Base-by-base conservation (phyloP, 176 grass and related monocot species). In the Zea luxurians region DNA sequence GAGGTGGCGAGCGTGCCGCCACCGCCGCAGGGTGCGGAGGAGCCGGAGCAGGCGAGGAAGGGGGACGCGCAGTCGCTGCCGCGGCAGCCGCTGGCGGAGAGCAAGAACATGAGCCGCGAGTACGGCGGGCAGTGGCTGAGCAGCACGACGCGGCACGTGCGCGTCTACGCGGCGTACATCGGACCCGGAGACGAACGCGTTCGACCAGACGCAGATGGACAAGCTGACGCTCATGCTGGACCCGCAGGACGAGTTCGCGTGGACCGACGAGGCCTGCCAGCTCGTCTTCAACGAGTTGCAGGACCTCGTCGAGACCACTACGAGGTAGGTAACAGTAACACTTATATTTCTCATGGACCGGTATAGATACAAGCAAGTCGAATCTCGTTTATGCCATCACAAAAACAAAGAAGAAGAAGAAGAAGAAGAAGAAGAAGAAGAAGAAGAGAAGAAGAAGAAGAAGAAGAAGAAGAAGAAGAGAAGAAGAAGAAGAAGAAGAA, bases 201-300 rank as follows among this genome's bases (percentile, higher is more conserved):
- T 98, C 87, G 95, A 98, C 87, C 95, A 98, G 89, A 92, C 91
- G 35, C 95, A 94, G 87, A 90, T 90, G 87, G 95, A 94, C 86
- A 98, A 94, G 92, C 89, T 94, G 41, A 98, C 95, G 55, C 89
- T 98, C 76, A 40, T 98, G 17, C 91, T 98, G 48, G 91, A 98
- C 71, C 91, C 95, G 1, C 77, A 80, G 70, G 77, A 94, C 62
- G 95, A 97, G 87, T 97, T 97, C 77, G 87, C 88, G 11, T 97
- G 95, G 89, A 94, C 83, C 48, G 74, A 78, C 40, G 91, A 94
- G 13, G 81, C 95, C 1, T 90, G 87, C 73, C 95, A 98, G 83
- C 83, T 78, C 89, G 89, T 98, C 58, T 98, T 94, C 52, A 78
- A 89, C 78, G 89, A 87, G 79, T 98, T 92, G 83, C 91, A 98